Conservation (phyloP, 2,329 filamentous ascomycete species). For the Aspergillus thermomutatus region DNA sequence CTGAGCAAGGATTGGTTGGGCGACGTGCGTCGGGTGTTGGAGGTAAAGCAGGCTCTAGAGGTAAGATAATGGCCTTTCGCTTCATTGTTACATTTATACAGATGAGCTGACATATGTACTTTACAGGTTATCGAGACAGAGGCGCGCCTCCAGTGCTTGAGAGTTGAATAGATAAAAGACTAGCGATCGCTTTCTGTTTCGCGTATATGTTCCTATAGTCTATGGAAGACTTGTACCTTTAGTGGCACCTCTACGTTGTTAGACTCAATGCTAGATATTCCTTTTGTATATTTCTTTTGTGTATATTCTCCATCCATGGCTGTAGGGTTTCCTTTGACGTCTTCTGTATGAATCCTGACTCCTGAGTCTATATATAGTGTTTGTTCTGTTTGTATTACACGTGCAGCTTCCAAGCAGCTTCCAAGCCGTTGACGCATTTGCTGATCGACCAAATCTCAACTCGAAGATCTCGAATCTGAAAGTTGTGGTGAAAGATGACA, state of each 20-base stretch:
- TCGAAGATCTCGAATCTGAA: not conserved
- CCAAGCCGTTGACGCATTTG: not conserved
- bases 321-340: not conserved
- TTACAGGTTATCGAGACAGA: constrained; percentile 80
- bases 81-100: not conserved
- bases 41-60: constrained; percentile 94
- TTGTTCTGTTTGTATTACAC: constrained; percentile 22
- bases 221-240: constrained; percentile 38
- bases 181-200: constrained; percentile 26
- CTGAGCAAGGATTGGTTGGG: constrained; percentile 89
- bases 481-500: not conserved
- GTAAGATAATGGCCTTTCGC: constrained; percentile 54
- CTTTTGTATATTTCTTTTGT: not conserved
- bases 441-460: not conserved
- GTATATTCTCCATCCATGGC: constrained; percentile 14
- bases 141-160: constrained; percentile 81
- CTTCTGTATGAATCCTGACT: not conserved
- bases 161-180: constrained; percentile 61
- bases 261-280: constrained; percentile 38
- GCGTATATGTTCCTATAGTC: constrained; percentile 29
- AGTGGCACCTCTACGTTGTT: constrained; percentile 34
- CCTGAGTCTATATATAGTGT: constrained; percentile 3
- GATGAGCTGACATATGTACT: constrained; percentile 14
- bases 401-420: constrained; percentile 3
- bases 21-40: constrained; percentile 86